phyloP scores from a whole-genome alignment of 805 yeast species.

The Torulaspora delbrueckii region DNA sequence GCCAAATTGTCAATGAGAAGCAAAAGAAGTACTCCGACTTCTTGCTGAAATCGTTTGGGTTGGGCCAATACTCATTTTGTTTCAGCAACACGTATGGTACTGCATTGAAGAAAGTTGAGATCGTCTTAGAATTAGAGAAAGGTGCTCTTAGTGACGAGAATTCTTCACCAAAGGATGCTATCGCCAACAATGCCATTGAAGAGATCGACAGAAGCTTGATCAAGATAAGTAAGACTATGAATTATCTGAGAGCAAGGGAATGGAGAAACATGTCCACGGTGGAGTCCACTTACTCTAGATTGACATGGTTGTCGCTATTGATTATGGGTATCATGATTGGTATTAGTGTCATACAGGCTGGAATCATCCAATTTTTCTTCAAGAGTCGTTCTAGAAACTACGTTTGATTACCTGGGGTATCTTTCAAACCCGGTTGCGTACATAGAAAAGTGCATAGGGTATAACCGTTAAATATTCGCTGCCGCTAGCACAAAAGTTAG shows the following conservation, averaged over 20 bases:
- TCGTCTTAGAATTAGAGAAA: constrained; percentile 51
- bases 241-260: constrained; percentile 92
- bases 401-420: constrained; percentile 25
- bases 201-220: constrained; percentile 57
- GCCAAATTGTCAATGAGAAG: constrained; percentile 44
- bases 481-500: constrained; percentile 26
- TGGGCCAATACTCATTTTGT: constrained; percentile 64
- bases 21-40: constrained; percentile 64
- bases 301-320: constrained; percentile 68
- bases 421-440: not conserved
- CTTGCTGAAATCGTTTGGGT: constrained; percentile 49
- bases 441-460: constrained; percentile 7
- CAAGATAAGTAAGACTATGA: constrained; percentile 57
- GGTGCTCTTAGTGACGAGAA: constrained; percentile 33
- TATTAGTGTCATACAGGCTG: constrained; percentile 70
- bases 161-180: constrained; percentile 46
- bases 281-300: constrained; percentile 68
- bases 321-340: constrained; percentile 72
- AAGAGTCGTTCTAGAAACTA: constrained; percentile 43
- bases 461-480: constrained; percentile 17
- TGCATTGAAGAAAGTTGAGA: constrained; percentile 59
- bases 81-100: constrained; percentile 62
- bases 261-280: constrained; percentile 95
- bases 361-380: constrained; percentile 79
- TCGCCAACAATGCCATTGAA: constrained; percentile 50